Percentiles rank a stretch among this genome's conserved stretches.
Conservation (phyloP, 2,329 filamentous ascomycete species). For the Penicillium hesseltinei region DNA sequence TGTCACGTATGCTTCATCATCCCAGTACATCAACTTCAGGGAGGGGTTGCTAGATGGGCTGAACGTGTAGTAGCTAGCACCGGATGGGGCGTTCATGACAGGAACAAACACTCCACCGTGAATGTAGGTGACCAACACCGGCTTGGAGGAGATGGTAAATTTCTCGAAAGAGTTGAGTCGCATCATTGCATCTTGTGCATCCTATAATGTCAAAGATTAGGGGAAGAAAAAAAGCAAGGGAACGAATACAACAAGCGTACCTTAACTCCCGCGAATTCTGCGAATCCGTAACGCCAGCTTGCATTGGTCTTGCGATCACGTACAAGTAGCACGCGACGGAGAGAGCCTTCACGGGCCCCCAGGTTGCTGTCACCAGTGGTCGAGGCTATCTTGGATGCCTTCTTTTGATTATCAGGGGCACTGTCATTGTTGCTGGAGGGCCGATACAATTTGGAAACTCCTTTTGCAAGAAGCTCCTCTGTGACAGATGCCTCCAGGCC, state of each 20-base stretch:
- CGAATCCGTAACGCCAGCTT: constrained; percentile 79
- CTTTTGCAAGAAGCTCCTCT: constrained; percentile 70
- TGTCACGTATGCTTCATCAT: constrained; percentile 68
- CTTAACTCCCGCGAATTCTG: constrained; percentile 73
- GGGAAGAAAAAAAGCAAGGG: background rate
- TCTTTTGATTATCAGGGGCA: constrained; percentile 43
- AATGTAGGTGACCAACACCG: constrained; percentile 70
- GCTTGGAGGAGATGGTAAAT: constrained; percentile 74
- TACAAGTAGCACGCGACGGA: constrained; percentile 74
- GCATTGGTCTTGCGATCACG: constrained; percentile 69
- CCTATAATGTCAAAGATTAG: constrained; percentile 36
- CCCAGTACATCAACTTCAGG: constrained; percentile 72
- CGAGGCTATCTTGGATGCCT: constrained; percentile 52
- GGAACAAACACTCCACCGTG: constrained; percentile 84
- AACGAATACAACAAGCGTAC: constrained; percentile 28
- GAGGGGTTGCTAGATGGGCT: constrained; percentile 66
- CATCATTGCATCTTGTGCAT: constrained; percentile 70
- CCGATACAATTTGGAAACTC: constrained; percentile 71
- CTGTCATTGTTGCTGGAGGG: constrained; percentile 39
- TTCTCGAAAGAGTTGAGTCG: constrained; percentile 70
- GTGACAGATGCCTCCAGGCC: constrained; percentile 68
- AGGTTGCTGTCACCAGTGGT: constrained; percentile 60
- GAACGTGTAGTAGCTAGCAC: constrained; percentile 65
- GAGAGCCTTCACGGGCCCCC: constrained; percentile 70
- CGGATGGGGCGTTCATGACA: constrained; percentile 59